Base-by-base conservation (phyloP, 257 asterid species). In the Forsythia viridissima region DNA sequence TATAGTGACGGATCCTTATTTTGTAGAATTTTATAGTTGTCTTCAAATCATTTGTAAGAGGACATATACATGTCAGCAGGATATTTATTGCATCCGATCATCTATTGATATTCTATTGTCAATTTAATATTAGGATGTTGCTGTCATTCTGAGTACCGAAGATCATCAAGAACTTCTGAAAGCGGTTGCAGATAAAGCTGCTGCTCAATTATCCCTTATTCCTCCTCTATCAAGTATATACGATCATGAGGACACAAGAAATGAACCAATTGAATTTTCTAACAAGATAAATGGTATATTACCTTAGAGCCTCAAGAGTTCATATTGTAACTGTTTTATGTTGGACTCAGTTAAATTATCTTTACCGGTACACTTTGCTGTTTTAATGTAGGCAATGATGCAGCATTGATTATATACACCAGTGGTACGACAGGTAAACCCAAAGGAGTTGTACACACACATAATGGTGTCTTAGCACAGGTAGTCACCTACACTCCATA, bases 361-460 rank as follows among this genome's bases (percentile, higher is more conserved):
- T 75, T 69, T 80, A 76, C 75, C 76, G 21, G 73, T 70, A 44
- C 65, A 44, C 41, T 63, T 74, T 57, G 78, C 46, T 82, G 81
- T 76, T 67, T 43, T 34, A 51, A 61, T 82, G 82, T 78, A 95
- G 97, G 91, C 37, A 97, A 89, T 52, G 94, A 90, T 15, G 94
- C 97, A 18, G 99, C 99, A 36, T 85, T 95, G 81, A 88, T 95
- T 82, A 86, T 95, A 76, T 95, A 95, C 82, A 95, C 99, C 52
- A 95, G 99, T 76, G 99, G 99, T 74, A 95, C 99, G n/a, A 95
- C 99, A 10, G 99, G 99, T 66, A 95, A 92, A 84, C 99, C 99
- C 63, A 95, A 95, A 92, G 99, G 99, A 80, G 99, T 84, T 75
- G 98, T 95, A 78, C 99, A 95, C 89, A 95, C 99, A n/a, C 98